Conservation (phyloP, 192 early-diverging fungal genomes). For the Hyaloraphidium curvatum region DNA sequence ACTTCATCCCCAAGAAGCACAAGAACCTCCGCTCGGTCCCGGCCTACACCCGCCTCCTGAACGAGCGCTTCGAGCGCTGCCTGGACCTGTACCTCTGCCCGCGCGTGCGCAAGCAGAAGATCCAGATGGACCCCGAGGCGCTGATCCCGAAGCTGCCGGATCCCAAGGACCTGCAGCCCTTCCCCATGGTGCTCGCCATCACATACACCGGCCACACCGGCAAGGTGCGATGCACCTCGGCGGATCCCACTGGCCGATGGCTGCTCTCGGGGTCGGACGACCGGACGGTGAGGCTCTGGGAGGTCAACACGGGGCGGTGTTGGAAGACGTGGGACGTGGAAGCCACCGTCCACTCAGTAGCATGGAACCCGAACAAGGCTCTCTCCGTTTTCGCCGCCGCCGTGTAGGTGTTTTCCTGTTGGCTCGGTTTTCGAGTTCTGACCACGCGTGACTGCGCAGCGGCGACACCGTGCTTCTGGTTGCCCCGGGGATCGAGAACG, state of each 20-base stretch:
- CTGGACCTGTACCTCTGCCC: slow-evolving; percentile 94
- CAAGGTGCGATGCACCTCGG: slow-evolving; percentile 59
- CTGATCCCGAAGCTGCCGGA: slow-evolving; percentile 89
- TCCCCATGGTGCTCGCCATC: slow-evolving; percentile 63
- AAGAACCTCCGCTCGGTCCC: slow-evolving; percentile 63
- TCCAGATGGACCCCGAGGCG: slow-evolving; percentile 75
- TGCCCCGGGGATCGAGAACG: slow-evolving; percentile 13
- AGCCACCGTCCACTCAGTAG: slow-evolving; percentile 44
- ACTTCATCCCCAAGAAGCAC: slow-evolving; percentile 49
- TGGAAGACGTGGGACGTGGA: slow-evolving; percentile 51
- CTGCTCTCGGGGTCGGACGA: slow-evolving; percentile 83
- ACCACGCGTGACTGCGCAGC: too few relatives aligned
- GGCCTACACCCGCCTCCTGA: slow-evolving; percentile 70
- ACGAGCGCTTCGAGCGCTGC: slow-evolving; percentile 91
- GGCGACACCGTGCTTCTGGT: slow-evolving; percentile 34
- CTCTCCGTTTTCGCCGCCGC: slow-evolving; percentile 61
- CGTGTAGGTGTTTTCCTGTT: slow-evolving; percentile 13
- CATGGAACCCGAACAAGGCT: slow-evolving; percentile 76
- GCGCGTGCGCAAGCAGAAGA: slow-evolving; percentile 63
- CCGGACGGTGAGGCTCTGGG: slow-evolving; percentile 72
- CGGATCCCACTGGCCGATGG: slow-evolving; percentile 85
- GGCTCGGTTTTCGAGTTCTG: too few relatives aligned
- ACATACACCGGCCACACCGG: slow-evolving; percentile 64
- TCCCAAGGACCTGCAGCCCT: slow-evolving; percentile 85
- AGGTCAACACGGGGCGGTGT: slow-evolving; percentile 36